Percentiles rank a stretch among this genome's conserved stretches.
Conservation (phyloP, 371 early-diverging fungal genomes). For the Mucor mucedo region DNA sequence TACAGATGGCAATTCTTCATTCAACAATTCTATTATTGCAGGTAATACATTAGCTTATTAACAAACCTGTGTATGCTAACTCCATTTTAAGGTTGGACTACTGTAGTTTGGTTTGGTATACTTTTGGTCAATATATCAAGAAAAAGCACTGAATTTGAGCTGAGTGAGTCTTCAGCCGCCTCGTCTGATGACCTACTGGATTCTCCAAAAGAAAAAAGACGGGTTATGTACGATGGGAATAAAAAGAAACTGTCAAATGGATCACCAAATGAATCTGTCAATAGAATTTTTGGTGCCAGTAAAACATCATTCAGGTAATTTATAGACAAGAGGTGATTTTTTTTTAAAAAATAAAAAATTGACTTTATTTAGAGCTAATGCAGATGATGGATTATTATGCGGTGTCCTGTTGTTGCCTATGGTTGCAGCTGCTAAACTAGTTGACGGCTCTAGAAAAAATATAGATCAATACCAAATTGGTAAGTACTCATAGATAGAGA, state of each 20-base stretch:
- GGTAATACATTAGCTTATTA: conserved; percentile 5
- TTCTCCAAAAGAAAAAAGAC: conserved; percentile 3
- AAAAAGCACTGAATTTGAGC: neutral
- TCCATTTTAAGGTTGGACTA: conserved; percentile 17
- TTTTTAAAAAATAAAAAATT: neutral
- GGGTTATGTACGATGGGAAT: conserved; percentile 12
- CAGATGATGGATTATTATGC: conserved; percentile 54
- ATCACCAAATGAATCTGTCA: conserved; percentile 11
- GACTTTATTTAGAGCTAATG: conserved; percentile 35
- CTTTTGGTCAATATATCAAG: conserved; percentile 1
- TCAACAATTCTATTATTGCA: conserved; percentile 15
- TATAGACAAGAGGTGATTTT: neutral
- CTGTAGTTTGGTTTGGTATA: conserved; percentile 21
- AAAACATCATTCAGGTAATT: conserved; percentile 29
- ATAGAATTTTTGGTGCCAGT: conserved; percentile 31
- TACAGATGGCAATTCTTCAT: neutral
- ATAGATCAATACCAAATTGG: conserved; percentile 26
- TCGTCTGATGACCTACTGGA: conserved; percentile 35
- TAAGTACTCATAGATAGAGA: conserved; percentile 3
- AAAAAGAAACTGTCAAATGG: neutral
- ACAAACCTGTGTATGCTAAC: neutral
- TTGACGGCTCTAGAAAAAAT: conserved; percentile 24
- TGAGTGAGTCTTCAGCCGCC: conserved; percentile 20
- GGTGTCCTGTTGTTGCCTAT: conserved; percentile 48
- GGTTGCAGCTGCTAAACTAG: conserved; percentile 44